Evolutionary conservation across 2,329 filamentous ascomycete genomes (phyloP), one percentile per base, ranked within the genome.

Genomic region (Trichoderma afroharzianum): DNA sequence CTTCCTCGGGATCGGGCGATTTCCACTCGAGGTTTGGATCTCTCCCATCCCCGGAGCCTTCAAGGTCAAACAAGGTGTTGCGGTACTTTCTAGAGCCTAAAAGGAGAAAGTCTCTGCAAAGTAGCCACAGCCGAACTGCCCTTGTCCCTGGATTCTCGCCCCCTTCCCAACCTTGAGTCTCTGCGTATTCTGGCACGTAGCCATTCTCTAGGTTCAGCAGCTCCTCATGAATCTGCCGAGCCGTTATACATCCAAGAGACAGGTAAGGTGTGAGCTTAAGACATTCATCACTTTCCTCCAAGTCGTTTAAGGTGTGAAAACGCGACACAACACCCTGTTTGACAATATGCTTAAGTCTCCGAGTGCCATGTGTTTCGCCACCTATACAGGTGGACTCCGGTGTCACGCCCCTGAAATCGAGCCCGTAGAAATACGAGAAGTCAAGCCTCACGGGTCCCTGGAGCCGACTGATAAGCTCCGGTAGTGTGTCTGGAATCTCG

Each of bases 61-160:
- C 84, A 2, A 91, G 80, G 14, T 83, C 81, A 78, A 93, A 95
- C 4, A 95, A 85, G 26, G 87, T 87, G 18, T 80, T 77, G 0
- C 88, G 87, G 73, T 92, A 94, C 76, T 95, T 95, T 36, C 86
- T 85, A 6, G 89, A 90, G 77, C 91, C 93, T 0, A 95, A 85
- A 1, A 91, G 86, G 90, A 95, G 94, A 76, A 95, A 95, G 76
- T 95, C 93, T 53, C 93, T 84, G 92, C 91, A 94, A 0, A 95
- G 80, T 0, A 96, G 83, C 77, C 95, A 43, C 92, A 70, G 93
- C 91, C 93, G 88, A 1, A 95, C 86, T 0, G 85, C 87, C 39
- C 87, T 87, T 0, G 91, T 94, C 0, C 93, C 92, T 33, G 88
- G 87, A 66, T 91, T 94, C 78, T 94, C 91, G 0, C 92, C 92